Percentiles rank a stretch among this genome's conserved stretches.
Evolutionary conservation across 2,329 filamentous ascomycete species (phyloP).

Genomic region (Fusarium sp.): DNA sequence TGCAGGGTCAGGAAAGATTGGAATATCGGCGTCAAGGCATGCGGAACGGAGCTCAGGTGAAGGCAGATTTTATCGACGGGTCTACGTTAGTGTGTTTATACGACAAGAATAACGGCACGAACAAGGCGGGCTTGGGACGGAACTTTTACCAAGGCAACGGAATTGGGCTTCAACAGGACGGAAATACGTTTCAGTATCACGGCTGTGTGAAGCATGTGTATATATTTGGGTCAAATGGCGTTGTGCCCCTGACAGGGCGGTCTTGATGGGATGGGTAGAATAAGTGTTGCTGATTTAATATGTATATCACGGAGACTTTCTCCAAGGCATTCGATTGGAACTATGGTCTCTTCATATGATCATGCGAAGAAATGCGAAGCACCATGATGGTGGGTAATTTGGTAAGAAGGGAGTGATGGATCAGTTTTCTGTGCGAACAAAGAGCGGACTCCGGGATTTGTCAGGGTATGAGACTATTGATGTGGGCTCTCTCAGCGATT

Average conservation of each 20-base stretch:
- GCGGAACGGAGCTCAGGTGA: not conserved
- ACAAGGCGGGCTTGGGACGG: conserved; percentile 12
- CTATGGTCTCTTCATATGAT: conserved; percentile 1
- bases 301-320: conserved; percentile 7
- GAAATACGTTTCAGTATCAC: conserved; percentile 30
- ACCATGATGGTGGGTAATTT: conserved; percentile 1
- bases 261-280: conserved; percentile 26
- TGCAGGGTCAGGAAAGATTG: conserved; percentile 28
- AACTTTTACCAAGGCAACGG: conserved; percentile 2
- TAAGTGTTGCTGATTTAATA: conserved; percentile 3
- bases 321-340: conserved; percentile 2
- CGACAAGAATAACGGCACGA: conserved; percentile 18
- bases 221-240: not conserved
- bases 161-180: conserved; percentile 35
- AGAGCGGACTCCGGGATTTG: not conserved
- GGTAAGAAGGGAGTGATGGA: conserved; percentile 1
- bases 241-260: conserved; percentile 27
- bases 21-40: conserved; percentile 39
- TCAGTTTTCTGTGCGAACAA: not conserved
- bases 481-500: not conserved
- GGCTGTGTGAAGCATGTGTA: conserved; percentile 20
- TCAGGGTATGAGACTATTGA: not conserved
- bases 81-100: conserved; percentile 19
- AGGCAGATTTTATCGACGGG: not conserved
- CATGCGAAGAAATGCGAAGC: not conserved